phyloP scores from a whole-genome alignment of 352 stramenopile species.

The Phytophthora brassicae region DNA sequence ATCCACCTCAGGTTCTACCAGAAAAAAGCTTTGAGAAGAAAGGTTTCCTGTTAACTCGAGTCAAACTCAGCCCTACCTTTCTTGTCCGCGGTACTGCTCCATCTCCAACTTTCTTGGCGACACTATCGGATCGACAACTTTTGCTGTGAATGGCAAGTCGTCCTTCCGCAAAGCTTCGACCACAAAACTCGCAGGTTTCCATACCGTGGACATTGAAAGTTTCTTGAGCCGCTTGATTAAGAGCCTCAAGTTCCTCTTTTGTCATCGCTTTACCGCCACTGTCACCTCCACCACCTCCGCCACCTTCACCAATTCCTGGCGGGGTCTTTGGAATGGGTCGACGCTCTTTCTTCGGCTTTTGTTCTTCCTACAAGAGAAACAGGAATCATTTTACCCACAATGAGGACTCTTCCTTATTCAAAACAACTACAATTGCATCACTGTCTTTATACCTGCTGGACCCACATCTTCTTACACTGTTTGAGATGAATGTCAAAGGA shows the following conservation, averaged over 20 bases:
- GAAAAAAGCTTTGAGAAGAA: neutral
- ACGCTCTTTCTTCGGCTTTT: constrained; percentile 63
- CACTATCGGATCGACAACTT: constrained; percentile 52
- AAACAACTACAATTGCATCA: too few species aligned
- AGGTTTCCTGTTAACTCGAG: neutral
- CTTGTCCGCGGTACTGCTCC: constrained; percentile 52
- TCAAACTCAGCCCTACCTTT: constrained; percentile 34
- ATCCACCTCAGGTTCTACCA: constrained; percentile 31
- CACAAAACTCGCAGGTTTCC: constrained; percentile 79
- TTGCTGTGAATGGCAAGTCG: constrained; percentile 68
- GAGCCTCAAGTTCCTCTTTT: constrained; percentile 63
- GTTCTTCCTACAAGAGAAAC: constrained; percentile 49
- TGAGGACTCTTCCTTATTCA: too few species aligned
- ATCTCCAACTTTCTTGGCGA: constrained; percentile 49
- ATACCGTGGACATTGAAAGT: constrained; percentile 75
- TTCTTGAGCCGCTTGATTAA: constrained; percentile 67
- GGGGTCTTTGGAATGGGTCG: constrained; percentile 69
- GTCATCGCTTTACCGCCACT: constrained; percentile 27
- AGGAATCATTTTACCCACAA: neutral
- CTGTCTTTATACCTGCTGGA: constrained; percentile 51
- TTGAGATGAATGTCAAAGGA: constrained; percentile 87
- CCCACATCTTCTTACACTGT: constrained; percentile 84
- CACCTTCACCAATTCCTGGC: constrained; percentile 37
- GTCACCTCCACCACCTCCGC: too few species aligned
- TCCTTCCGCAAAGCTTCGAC: constrained; percentile 73